Conservation (phyloP, 768 basidiomycete species). For the Lanmaoa pseudosensibilis region DNA sequence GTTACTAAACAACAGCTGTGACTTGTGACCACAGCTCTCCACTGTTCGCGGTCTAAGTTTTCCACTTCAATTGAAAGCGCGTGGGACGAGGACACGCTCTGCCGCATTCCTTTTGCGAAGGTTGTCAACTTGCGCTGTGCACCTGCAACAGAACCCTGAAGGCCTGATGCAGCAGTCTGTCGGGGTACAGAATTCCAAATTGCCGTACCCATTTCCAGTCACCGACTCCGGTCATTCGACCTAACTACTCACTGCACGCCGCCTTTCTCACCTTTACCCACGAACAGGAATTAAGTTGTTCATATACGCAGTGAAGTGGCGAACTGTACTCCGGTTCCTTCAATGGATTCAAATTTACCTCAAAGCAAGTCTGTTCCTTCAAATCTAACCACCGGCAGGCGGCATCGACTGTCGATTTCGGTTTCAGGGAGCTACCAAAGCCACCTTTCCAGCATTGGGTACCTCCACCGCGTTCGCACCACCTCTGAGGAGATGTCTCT, state of each 20-base stretch:
- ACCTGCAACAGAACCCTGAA: background rate
- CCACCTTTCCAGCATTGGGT: slow-evolving; percentile 43
- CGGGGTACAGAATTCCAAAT: slow-evolving; percentile 7
- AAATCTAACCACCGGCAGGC: slow-evolving; percentile 15
- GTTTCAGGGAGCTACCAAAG: slow-evolving; percentile 46
- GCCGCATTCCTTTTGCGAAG: background rate
- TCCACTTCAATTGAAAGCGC: background rate
- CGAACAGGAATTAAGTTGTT: background rate
- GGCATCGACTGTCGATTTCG: slow-evolving; percentile 26
- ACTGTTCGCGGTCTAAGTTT: slow-evolving; percentile 2
- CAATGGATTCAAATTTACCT: slow-evolving; percentile 20
- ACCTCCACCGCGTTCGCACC: slow-evolving; percentile 41
- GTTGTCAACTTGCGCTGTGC: background rate
- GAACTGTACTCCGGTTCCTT: background rate
- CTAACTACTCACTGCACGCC: background rate
- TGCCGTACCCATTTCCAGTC: background rate
- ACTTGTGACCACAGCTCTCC: background rate
- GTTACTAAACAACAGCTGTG: background rate
- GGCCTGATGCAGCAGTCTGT: background rate
- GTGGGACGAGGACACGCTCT: background rate
- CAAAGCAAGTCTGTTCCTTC: slow-evolving; percentile 30
- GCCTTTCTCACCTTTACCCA: background rate
- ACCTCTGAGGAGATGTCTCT: slow-evolving; percentile 25
- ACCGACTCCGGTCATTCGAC: background rate
- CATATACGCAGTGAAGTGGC: background rate